Conservation (phyloP, 495 filamentous ascomycete genomes). For the Penicillium cinerascens region DNA sequence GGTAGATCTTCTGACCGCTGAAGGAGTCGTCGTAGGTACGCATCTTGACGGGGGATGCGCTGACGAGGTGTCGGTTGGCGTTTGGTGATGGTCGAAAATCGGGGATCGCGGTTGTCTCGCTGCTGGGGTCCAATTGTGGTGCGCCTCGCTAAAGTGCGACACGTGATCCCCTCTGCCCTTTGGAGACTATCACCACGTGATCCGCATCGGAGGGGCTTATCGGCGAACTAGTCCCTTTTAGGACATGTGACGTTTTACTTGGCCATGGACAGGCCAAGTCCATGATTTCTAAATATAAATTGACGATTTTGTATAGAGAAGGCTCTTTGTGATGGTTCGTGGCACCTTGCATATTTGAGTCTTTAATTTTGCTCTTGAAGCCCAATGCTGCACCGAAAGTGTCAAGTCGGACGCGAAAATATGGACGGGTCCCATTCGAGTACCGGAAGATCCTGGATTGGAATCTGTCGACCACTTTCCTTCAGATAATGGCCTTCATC, state of each 20-base stretch:
- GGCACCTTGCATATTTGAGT: too few species aligned
- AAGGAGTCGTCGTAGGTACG: constrained; percentile 98
- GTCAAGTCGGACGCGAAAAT: too few species aligned
- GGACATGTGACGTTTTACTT: neutral
- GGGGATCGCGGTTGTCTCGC: constrained; percentile 37
- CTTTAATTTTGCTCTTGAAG: too few species aligned
- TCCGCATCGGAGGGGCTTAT: neutral
- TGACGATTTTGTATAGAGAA: too few species aligned
- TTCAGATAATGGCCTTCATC: too few species aligned
- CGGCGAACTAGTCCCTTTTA: neutral
- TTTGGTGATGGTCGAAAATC: constrained; percentile 49
- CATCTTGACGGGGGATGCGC: constrained; percentile 70
- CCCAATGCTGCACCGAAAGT: too few species aligned
- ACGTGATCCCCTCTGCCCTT: constrained; percentile 48
- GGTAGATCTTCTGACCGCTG: constrained; percentile 97
- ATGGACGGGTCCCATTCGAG: too few species aligned
- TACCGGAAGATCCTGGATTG: too few species aligned
- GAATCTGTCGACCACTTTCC: too few species aligned
- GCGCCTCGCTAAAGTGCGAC: constrained; percentile 48
- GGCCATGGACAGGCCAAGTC: neutral
- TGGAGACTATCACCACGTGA: constrained; percentile 21
- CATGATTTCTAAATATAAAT: neutral
- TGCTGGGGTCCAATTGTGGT: constrained; percentile 48
- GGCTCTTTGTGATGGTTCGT: too few species aligned
- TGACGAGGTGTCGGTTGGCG: constrained; percentile 48